phyloP scores from a whole-genome alignment of 2,329 filamentous ascomycete genomes.

The Didymella glomerata region DNA sequence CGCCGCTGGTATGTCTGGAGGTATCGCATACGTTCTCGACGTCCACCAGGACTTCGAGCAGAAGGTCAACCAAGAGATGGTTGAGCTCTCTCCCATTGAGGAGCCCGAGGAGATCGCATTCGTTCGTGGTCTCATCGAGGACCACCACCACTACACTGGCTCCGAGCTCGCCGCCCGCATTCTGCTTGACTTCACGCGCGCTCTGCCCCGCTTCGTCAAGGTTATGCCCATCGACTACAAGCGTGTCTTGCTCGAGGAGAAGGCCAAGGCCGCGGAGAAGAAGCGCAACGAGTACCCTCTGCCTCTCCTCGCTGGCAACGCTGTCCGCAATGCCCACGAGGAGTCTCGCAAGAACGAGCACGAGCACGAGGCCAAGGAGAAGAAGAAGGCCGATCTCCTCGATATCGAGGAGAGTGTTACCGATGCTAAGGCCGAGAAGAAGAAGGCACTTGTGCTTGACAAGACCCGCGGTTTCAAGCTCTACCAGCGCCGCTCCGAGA shows the following conservation, averaged over 20 bases:
- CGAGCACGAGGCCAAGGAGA: slow-evolving; percentile 68
- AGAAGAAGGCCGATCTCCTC: slow-evolving; percentile 72
- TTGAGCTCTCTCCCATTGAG: slow-evolving; percentile 83
- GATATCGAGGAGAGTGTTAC: slow-evolving; percentile 93
- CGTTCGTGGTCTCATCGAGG: slow-evolving; percentile 89
- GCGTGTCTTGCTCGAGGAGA: slow-evolving; percentile 86
- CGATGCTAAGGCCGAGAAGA: slow-evolving; percentile 86
- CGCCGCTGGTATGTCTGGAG: slow-evolving; percentile 97
- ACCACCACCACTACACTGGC: slow-evolving; percentile 97
- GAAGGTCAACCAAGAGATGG: slow-evolving; percentile 98
- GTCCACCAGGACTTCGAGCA: slow-evolving; percentile 87
- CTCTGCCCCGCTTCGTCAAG: slow-evolving; percentile 90
- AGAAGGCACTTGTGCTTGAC: slow-evolving; percentile 91
- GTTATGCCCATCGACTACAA: slow-evolving; percentile 96
- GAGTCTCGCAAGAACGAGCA: slow-evolving; percentile 63
- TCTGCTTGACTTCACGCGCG: slow-evolving; percentile 92
- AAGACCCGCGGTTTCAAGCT: slow-evolving; percentile 99
- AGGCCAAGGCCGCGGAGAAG: slow-evolving; percentile 81
- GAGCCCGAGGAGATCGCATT: slow-evolving; percentile 90
- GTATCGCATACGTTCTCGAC: slow-evolving; percentile 94
- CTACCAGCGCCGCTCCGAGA: slow-evolving; percentile 90
- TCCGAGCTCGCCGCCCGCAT: slow-evolving; percentile 94
- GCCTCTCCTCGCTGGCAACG: slow-evolving; percentile 74
- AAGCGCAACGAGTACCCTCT: slow-evolving; percentile 86
- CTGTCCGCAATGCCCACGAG: slow-evolving; percentile 63